Conservation (phyloP, 2,329 filamentous ascomycete species). For the Alternaria hordeiaustralica region DNA sequence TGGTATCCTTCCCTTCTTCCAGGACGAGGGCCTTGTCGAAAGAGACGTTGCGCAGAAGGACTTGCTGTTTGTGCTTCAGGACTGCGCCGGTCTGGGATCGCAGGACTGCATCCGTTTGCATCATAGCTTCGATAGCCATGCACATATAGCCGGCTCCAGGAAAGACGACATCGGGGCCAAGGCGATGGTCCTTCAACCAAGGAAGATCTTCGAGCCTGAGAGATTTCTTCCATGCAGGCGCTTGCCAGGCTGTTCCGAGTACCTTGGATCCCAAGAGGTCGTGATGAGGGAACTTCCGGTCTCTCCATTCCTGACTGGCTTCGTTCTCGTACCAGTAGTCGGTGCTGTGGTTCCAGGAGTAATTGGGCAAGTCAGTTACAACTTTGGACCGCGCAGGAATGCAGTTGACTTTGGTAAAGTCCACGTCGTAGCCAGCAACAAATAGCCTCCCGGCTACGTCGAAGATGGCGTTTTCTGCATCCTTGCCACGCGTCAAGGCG, state of each 20-base stretch:
- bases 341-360: slow-evolving; percentile 17
- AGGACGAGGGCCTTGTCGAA: slow-evolving; percentile 15
- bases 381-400: not conserved
- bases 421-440: slow-evolving; percentile 42
- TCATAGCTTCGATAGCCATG: slow-evolving; percentile 9
- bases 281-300: slow-evolving; percentile 28
- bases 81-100: no score
- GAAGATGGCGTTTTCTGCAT: not conserved
- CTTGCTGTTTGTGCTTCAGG: no score
- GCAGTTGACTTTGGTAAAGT: not conserved
- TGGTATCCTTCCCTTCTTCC: not conserved
- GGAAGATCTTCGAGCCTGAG: slow-evolving; percentile 47
- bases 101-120: not conserved
- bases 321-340: slow-evolving; percentile 17
- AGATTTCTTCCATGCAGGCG: slow-evolving; percentile 11
- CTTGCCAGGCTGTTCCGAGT: not conserved
- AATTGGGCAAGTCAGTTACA: slow-evolving; percentile 14
- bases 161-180: slow-evolving; percentile 27
- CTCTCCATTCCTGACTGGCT: slow-evolving; percentile 5
- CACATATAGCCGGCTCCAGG: slow-evolving; percentile 17
- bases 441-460: slow-evolving; percentile 30
- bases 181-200: slow-evolving; percentile 55
- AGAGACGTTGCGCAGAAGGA: slow-evolving; percentile 13
- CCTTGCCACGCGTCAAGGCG: not conserved
- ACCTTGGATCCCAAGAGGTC: slow-evolving; percentile 14